phyloP scores from a whole-genome alignment of 192 early-diverging fungal species.

The Neocallimastix lanati region DNA sequence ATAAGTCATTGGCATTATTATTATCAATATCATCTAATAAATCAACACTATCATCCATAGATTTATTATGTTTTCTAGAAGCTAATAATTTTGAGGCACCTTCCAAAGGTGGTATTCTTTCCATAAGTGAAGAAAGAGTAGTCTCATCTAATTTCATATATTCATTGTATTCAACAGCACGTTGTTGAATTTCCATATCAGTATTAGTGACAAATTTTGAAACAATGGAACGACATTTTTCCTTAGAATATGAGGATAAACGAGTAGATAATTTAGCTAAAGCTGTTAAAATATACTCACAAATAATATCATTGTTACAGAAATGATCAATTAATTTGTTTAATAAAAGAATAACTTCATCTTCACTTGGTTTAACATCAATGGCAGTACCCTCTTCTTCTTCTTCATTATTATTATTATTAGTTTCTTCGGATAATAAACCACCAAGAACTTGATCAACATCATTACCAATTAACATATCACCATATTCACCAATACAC shows the following conservation, averaged over 20 bases:
- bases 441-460: conserved; percentile 2
- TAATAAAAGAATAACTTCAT: conserved; percentile 55
- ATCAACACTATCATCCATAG: conserved; percentile 16
- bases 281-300: conserved; percentile 70
- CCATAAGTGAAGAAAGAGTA: conserved; percentile 60
- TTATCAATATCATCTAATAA: conserved; percentile 2
- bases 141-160: conserved; percentile 45
- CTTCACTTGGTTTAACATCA: conserved; percentile 30
- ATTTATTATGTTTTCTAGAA: not conserved
- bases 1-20: not conserved
- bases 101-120: conserved; percentile 78
- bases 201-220: conserved; percentile 43
- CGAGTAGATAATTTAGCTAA: conserved; percentile 75
- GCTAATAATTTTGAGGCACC: conserved; percentile 8
- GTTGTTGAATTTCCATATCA: conserved; percentile 84
- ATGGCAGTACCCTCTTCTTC: conserved; percentile 11
- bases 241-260: conserved; percentile 25
- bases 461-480: conserved; percentile 43
- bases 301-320: conserved; percentile 55
- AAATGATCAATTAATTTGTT: conserved; percentile 59
- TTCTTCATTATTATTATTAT: no score
- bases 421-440: not conserved
- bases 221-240: conserved; percentile 37
- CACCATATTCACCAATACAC: conserved; percentile 94
- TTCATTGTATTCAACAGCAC: conserved; percentile 76